phyloP scores from a whole-genome alignment of 1,139 yeast species.

The Yamadazyma atlantica region DNA sequence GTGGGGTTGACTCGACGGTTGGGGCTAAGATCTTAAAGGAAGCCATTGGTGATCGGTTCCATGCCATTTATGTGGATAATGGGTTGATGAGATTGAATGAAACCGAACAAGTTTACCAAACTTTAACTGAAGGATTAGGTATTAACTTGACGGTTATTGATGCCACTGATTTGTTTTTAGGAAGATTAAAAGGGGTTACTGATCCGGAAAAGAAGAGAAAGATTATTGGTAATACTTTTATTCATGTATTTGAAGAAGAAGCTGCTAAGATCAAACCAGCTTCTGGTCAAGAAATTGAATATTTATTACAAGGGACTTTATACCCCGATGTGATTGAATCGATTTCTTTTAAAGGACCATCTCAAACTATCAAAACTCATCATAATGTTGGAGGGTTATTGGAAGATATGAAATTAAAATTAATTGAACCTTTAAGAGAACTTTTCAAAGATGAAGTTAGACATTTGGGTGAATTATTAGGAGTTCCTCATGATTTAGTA shows the following conservation, averaged over 20 bases:
- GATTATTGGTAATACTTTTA: slow-evolving; percentile 96
- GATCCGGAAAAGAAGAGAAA: slow-evolving; percentile 99
- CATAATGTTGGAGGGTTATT: slow-evolving; percentile 98
- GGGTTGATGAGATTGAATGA: slow-evolving; percentile 97
- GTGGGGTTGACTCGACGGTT: slow-evolving; percentile 99
- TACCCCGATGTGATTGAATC: slow-evolving; percentile 99
- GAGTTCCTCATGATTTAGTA: slow-evolving; percentile 94
- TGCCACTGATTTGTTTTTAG: slow-evolving; percentile 87
- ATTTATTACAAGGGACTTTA: slow-evolving; percentile 92
- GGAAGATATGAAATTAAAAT: slow-evolving; percentile 96
- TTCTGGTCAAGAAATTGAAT: slow-evolving; percentile 89
- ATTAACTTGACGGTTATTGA: slow-evolving; percentile 93
- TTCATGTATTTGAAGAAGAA: slow-evolving; percentile 94
- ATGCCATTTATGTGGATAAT: slow-evolving; percentile 95
- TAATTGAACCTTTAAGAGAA: slow-evolving; percentile 97
- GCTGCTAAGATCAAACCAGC: slow-evolving; percentile 90
- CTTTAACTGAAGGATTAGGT: slow-evolving; percentile 89
- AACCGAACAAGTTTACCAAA: slow-evolving; percentile 82
- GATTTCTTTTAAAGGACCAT: slow-evolving; percentile 98
- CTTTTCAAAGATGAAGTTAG: slow-evolving; percentile 98
- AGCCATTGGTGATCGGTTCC: slow-evolving; percentile 98
- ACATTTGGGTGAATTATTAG: slow-evolving; percentile 88
- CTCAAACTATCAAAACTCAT: slow-evolving; percentile 98
- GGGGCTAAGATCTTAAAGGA: slow-evolving; percentile 98
- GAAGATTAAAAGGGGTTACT: slow-evolving; percentile 85